Evolutionary conservation across 208 protist genomes (phyloP).

Genomic region (Phytomonas sp.): DNA sequence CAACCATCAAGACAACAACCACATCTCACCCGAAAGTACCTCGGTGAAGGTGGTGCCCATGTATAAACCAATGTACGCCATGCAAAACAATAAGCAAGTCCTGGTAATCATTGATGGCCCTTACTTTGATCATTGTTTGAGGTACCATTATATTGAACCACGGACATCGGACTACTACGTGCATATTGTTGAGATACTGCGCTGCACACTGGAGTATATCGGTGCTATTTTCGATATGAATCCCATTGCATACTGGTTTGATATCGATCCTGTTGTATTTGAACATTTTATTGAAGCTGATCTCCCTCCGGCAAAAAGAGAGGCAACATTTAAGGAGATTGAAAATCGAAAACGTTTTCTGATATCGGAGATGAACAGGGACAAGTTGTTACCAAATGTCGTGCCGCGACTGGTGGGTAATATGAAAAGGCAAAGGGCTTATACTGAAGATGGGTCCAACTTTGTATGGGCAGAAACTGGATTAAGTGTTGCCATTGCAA

Average conservation of each 20-base stretch:
- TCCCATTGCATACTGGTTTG: conserved; percentile 79
- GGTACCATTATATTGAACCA: conserved; percentile 16
- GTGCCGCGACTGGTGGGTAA: conserved; percentile 69
- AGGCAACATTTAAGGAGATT: conserved; percentile 43
- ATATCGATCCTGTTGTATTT: conserved; percentile 71
- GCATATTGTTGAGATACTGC: conserved; percentile 35
- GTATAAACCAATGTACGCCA: conserved; percentile 26
- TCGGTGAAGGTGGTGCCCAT: neutral
- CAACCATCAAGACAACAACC: neutral
- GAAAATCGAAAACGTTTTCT: conserved; percentile 47
- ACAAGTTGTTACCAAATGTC: conserved; percentile 55
- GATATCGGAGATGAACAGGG: conserved; percentile 78
- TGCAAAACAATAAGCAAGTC: conserved; percentile 35
- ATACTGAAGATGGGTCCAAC: conserved; percentile 59
- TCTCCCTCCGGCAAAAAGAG: conserved; percentile 57
- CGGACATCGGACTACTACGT: conserved; percentile 46
- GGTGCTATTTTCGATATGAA: conserved; percentile 70
- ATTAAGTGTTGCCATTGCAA: conserved; percentile 77
- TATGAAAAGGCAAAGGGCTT: conserved; percentile 73
- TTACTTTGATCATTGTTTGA: conserved; percentile 80
- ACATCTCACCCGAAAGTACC: neutral
- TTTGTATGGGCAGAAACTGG: conserved; percentile 81
- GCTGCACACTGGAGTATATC: conserved; percentile 62
- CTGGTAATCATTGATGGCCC: conserved; percentile 76
- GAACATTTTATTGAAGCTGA: conserved; percentile 68